Evolutionary conservation across 441 rosid species (phyloP).

Genomic region (Populus hybrid): DNA sequence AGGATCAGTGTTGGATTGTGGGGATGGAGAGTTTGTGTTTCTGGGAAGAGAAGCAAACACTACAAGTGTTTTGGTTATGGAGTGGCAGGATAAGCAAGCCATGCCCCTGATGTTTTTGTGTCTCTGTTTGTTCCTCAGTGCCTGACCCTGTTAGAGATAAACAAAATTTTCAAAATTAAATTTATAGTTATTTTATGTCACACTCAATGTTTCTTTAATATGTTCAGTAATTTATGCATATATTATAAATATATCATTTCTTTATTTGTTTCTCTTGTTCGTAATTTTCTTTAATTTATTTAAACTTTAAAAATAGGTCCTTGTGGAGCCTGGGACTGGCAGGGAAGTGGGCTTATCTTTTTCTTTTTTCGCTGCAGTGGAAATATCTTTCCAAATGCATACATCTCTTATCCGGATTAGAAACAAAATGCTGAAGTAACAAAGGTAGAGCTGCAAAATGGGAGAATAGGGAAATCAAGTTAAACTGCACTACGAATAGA

Average conservation of each 20-base stretch:
- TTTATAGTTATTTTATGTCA: no score
- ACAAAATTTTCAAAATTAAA: background rate
- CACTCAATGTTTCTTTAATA: background rate
- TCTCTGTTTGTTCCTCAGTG: background rate
- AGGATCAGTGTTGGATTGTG: slow-evolving; percentile 1
- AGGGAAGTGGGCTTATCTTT: background rate
- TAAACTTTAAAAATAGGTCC: background rate
- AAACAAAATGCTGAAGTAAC: background rate
- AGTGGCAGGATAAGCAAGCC: slow-evolving; percentile 36
- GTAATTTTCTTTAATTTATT: no score
- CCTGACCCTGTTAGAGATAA: background rate
- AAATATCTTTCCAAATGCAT: background rate
- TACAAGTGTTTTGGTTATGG: slow-evolving; percentile 8
- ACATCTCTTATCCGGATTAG: background rate
- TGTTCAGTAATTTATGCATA: background rate
- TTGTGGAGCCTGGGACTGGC: background rate
- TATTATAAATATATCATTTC: no score
- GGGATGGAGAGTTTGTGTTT: slow-evolving; percentile 23
- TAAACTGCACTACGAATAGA: background rate
- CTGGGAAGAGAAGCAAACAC: slow-evolving; percentile 29
- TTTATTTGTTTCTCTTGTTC: background rate
- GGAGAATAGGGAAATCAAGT: background rate
- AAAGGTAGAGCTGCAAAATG: background rate
- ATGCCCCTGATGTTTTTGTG: slow-evolving; percentile 2
- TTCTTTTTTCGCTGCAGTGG: background rate